Conservation (phyloP, 2,329 filamentous ascomycete species). For the Domatiomyces catenatus region DNA sequence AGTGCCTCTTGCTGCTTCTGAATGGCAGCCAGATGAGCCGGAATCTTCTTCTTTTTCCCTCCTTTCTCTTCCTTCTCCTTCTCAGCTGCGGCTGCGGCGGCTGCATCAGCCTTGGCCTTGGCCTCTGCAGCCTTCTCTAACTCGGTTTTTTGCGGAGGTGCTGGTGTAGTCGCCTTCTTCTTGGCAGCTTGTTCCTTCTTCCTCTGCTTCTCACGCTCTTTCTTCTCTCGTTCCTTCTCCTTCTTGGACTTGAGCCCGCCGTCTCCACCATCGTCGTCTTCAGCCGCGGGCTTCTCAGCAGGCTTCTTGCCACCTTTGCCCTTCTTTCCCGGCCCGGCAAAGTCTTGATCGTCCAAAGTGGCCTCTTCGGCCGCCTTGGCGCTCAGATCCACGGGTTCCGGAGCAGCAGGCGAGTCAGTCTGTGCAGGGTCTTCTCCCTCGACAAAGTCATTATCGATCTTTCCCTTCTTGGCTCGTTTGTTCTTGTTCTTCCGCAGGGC, state of each 20-base stretch:
- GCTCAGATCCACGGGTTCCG: slow-evolving; percentile 31
- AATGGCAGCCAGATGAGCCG: slow-evolving; percentile 36
- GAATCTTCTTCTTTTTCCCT: slow-evolving; percentile 82
- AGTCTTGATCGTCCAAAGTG: slow-evolving; percentile 71
- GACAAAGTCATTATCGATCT: slow-evolving; percentile 56
- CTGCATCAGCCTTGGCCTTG: slow-evolving; percentile 32
- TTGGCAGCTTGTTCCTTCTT: slow-evolving; percentile 96
- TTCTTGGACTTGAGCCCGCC: slow-evolving; percentile 79
- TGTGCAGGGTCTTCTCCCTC: slow-evolving; percentile 48
- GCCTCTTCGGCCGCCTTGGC: slow-evolving; percentile 68
- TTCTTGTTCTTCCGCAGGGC: slow-evolving; percentile 67
- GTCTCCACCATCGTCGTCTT: slow-evolving; percentile 38
- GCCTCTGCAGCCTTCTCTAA: slow-evolving; percentile 38
- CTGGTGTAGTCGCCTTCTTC: slow-evolving; percentile 53
- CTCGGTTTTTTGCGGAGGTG: slow-evolving; percentile 38
- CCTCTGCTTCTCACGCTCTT: slow-evolving; percentile 93
- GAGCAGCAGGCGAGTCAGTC: slow-evolving; percentile 25
- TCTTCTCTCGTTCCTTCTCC: slow-evolving; percentile 95
- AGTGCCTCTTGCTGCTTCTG: slow-evolving; percentile 35
- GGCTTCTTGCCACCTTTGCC: slow-evolving; percentile 40
- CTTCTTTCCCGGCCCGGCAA: slow-evolving; percentile 61
- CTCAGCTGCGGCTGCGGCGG: slow-evolving; percentile 19
- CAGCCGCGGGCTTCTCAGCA: slow-evolving; percentile 30
- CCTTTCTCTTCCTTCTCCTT: slow-evolving; percentile 70
- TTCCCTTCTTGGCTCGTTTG: slow-evolving; percentile 85